Evolutionary conservation across 1,284 basidiomycete genomes (phyloP), one percentile per base, ranked within the genome.

Genomic region (Ustilago tritici): DNA sequence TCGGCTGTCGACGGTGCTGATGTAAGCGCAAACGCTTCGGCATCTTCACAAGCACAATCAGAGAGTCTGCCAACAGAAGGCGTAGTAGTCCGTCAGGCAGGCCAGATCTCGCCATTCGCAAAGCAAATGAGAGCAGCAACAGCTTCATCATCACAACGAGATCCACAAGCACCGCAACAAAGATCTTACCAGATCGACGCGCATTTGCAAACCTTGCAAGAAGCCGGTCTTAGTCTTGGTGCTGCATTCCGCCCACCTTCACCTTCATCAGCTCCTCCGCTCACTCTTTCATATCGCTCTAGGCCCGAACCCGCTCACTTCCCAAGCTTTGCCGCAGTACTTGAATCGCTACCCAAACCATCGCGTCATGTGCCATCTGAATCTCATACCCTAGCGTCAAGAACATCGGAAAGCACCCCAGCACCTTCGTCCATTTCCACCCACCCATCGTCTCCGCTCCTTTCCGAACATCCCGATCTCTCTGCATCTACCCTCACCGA

Each of bases 201-300:
- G 5, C 53, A 60, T 38, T 31, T 76, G 19, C 74, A 69, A 28
- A 52, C 56, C 4, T 28, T 76, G 4, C 65, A 53, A 49, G 56
- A 68, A 15, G n/a, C n/a, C n/a, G 9, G 41, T 54, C 17, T 28
- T 14, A 38, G 59, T 10, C 19, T 60, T 9, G 67, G 63, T 12
- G 75, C 64, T 40, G 75, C 75, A 14, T 66, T 73, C 40, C 60
- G 66, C 9, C 72, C 73, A 2, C 79, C 79, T 4, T 69, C 74
- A 35, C 79, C 77, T 9, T 54, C 70, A 7, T 49, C 55, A 38
- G 76, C 77, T 1, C 76, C 79, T 32, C 56, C 67, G n/a, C 66
- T 81, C 35, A 81, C 77, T 17, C 38, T 81, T 28, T 79, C 79
- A 11, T 72, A 79, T 56, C 73, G 70, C 1, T 76, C 57, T n/a